Conservation (phyloP, 2,329 filamentous ascomycete genomes). For the Microsporum audouinii region DNA sequence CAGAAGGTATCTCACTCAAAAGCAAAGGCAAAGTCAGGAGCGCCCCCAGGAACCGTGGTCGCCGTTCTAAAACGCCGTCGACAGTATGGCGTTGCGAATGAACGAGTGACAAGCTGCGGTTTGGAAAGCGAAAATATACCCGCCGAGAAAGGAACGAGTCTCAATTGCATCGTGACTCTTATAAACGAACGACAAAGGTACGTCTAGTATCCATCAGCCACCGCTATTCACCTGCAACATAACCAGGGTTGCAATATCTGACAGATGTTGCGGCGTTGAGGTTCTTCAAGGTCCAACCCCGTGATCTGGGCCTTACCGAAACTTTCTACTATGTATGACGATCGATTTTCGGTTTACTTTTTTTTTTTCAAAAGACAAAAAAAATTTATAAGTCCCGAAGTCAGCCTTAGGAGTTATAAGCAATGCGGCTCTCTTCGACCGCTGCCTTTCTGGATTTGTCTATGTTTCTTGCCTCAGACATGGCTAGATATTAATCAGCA, state of each 20-base stretch:
- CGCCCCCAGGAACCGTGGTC: background rate
- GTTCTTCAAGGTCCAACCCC: background rate
- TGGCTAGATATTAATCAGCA: background rate
- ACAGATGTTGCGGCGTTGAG: background rate
- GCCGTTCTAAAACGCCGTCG: slow-evolving; percentile 8
- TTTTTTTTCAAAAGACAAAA: background rate
- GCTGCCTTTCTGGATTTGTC: background rate
- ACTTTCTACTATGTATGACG: background rate
- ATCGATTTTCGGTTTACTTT: background rate
- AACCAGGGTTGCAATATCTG: background rate
- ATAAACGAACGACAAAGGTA: background rate
- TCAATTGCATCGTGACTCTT: background rate
- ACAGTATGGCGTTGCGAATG: background rate
- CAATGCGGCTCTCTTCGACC: background rate
- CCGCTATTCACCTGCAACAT: background rate
- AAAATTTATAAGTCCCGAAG: background rate
- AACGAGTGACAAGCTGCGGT: background rate
- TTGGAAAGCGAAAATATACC: background rate
- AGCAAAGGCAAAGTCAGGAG: slow-evolving; percentile 35
- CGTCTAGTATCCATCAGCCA: background rate
- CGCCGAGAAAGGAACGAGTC: background rate
- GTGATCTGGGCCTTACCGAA: background rate
- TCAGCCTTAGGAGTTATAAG: background rate
- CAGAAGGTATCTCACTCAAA: slow-evolving; percentile 30
- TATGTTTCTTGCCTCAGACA: background rate